These are phyloP conservation scores for Podaxis pistillaris DNA, from an alignment of 768 basidiomycete genomes.

Conservation along the genomic window DNA sequence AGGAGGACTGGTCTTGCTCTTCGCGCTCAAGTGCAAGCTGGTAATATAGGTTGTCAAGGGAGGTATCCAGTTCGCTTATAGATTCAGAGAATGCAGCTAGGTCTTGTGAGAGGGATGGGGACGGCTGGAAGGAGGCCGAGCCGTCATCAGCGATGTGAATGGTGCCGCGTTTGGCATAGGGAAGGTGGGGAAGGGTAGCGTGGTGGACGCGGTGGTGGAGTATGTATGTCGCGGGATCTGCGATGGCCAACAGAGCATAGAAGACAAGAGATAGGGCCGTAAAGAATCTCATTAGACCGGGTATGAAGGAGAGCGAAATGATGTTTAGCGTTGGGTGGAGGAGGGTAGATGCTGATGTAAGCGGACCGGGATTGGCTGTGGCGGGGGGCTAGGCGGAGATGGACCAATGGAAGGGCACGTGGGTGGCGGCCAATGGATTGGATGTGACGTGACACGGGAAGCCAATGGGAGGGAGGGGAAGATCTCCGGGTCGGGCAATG, in stretches of 20 bases:
- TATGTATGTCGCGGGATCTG: constrained; percentile 24
- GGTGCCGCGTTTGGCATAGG: constrained; percentile 42
- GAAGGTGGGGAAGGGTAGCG: constrained; percentile 35
- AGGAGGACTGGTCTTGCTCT: constrained; percentile 40
- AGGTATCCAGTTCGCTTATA: constrained; percentile 31
- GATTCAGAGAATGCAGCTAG: constrained; percentile 41
- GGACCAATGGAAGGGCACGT: background rate
- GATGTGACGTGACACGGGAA: background rate
- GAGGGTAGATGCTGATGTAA: background rate
- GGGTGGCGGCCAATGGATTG: background rate
- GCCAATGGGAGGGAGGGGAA: background rate
- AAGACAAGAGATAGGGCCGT: constrained; percentile 12
- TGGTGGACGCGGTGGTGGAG: constrained; percentile 55
- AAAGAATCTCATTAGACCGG: background rate
- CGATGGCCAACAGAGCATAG: constrained; percentile 18
- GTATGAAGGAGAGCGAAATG: background rate
- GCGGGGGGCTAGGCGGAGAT: constrained; percentile 20
- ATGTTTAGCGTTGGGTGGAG: background rate
- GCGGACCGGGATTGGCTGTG: constrained; percentile 16
- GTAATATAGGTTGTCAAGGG: constrained; percentile 43
- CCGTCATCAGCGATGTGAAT: constrained; percentile 34
- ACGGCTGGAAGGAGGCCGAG: constrained; percentile 34
- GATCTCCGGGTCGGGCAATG: no score
- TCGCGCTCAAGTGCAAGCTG: constrained; percentile 67
- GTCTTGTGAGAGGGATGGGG: constrained; percentile 45